Evolutionary conservation across 2,329 filamentous ascomycete species (phyloP), one percentile per base, ranked within the genome.

Genomic region (Rhytidhysteron rufulum): DNA sequence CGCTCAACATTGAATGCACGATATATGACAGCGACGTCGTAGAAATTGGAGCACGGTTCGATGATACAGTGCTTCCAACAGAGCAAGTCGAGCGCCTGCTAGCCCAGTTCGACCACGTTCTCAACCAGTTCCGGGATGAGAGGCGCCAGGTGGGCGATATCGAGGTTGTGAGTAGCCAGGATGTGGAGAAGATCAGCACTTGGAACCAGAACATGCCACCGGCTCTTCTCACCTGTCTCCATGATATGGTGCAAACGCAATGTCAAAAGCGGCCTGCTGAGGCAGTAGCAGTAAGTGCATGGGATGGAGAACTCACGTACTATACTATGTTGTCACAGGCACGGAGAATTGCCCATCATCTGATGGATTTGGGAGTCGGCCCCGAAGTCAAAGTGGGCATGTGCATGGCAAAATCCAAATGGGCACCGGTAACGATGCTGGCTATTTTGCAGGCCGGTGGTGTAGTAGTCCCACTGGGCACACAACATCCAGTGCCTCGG

Each of bases 391-490:
- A 44, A 15, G 43, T 58, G 9, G 41, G 48, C 4, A 30, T 53
- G 2, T 47, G 50, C 32, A 49, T 58, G 21, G 53, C 56, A 20
- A 59, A 57, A 39, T 53, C 48, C 25, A 43, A 31, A 36, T 40
- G 41, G 17, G 43, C 24, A 4, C 16, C 13, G 4, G 39, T 30
- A 15, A 49, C 50, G 5, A 41, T 48, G 29, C 39, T 57, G 4
- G 51, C 45, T 10, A 42, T 54, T 4, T 42, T 57, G 43, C 52
- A 53, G 20, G 48, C 53, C 17, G 54, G 55, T 15, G 54, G 40
- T 5, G 47, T 44, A 24, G 45, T 40, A 3, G 39, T 46, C 3
- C 25, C 47, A 16, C 41, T 67, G n/a, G 60, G 63, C 36, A 44
- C 45, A 1, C 7, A 7, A 15, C 7, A 33, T 15, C 31, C 31